Evolutionary conservation across 2,329 filamentous ascomycete species (phyloP), one percentile per base, ranked within the genome.

Genomic region (Aspergillus arachidicola): DNA sequence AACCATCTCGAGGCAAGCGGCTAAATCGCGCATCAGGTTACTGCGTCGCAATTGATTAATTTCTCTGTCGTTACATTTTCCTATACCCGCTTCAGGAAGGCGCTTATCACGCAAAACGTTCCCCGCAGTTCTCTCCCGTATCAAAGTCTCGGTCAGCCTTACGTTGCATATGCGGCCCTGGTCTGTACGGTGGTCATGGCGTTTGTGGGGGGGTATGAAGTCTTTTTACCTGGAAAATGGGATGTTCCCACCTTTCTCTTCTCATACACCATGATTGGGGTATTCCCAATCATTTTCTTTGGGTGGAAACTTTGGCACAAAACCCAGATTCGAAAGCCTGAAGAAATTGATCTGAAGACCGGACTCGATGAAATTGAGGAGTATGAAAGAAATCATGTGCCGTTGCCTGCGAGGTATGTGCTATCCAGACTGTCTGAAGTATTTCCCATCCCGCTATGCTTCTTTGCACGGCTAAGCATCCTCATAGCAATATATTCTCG

Each of bases 31-130:
- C n/a, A 30, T 11, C 34, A 81, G 79, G 80, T 92, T 21, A 93
- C 91, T 12, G 89, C 91, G 0, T 91, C 90, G 1, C 89, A 91
- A 71, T 83, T 93, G 16, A 89, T 93, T 78, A 91, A 91, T 73
- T 93, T 89, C 78, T 83, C 84, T 46, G 86, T 88, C 68, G 89
- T 92, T 73, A 88, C 87, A 70, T 83, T 88, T 61, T 89, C 90
- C 0, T 94, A 91, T 76, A 79, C 94, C 61, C 86, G 86, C 62
- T 95, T 92, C 75, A 83, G 89, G 74, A 87, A 88, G 57, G 91
- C 91, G 0, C 83, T 91, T 58, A 80, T 84, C 30, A 89, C 84
- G 0, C 91, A 94, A 72, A 90, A 90, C 0, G 82, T 94, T 34
- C 84, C 87, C 66, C 85, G 91, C 6, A 82, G 87, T 43, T 83